Base-by-base conservation (phyloP, 2,329 filamentous ascomycete genomes). In the Colletotrichum neosansevieriae region DNA sequence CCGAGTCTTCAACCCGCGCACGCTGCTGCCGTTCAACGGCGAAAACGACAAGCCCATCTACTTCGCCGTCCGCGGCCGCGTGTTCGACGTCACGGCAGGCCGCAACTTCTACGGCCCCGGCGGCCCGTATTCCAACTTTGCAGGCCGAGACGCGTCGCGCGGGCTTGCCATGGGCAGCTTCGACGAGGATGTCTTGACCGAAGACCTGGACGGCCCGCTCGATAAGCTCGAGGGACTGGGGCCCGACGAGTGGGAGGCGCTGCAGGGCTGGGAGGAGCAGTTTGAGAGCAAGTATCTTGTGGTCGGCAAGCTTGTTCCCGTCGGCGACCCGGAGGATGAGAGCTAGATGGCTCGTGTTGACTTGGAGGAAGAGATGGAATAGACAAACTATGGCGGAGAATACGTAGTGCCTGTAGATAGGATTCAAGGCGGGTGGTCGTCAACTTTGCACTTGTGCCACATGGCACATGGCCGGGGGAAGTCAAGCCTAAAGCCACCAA, bases 61-160 rank as follows among this genome's bases (percentile, higher is more conserved):
- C 81, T 88, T 99, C 56, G 92, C 94, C n/a, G 94, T 98, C 17
- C 92, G 94, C 47, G 94, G 96, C 59, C 90, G 89, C 58, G 91
- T 98, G 71, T 98, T 98, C 78, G 96, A 99, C 78, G 95, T 98
- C 24, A 89, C 91, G 0, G 83, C 89, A 13, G 95, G 96, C 24
- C 89, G 91, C 76, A 94, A 97, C 83, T 98, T 98, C 80, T 99
- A 99, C 82, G 96, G 96, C 4, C 96, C 96, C 19, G 94, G 94
- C 12, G 95, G 95, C 0, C 94, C 95, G 2, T 99, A 99, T 79
- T 91, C 91, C 79, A 98, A 98, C 83, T 99, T 99, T 77, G 96
- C 96, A 0, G 96, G 96, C 0, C 86, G 94, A 44, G 96, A 99
- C 80, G 96, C 96, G 19, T 94, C 89, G 72, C 87, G 95, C 59